phyloP scores from a whole-genome alignment of 495 filamentous ascomycete genomes.

The Thermothielavioides terrestris region DNA sequence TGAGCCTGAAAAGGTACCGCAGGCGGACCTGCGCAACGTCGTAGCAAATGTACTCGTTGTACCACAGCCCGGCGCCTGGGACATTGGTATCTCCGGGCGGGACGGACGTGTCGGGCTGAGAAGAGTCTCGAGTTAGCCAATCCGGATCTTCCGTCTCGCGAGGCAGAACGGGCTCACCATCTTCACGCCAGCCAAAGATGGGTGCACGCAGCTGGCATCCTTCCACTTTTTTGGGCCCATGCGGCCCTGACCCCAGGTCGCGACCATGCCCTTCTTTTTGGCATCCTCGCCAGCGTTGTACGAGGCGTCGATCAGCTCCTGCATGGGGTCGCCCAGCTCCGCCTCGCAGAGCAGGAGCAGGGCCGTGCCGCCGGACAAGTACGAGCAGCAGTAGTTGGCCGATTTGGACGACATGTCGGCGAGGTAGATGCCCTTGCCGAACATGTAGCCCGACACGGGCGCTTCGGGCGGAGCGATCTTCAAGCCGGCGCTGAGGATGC shows the following conservation, averaged over 20 bases:
- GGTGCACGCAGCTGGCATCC: conserved; percentile 59
- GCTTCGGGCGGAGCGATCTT: conserved; percentile 82
- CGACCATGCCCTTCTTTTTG: conserved; percentile 47
- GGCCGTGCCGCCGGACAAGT: conserved; percentile 38
- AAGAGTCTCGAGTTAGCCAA: conserved; percentile 11
- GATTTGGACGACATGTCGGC: conserved; percentile 71
- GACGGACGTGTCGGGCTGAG: conserved; percentile 40
- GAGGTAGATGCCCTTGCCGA: conserved; percentile 85
- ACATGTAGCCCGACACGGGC: conserved; percentile 67
- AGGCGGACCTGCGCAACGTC: conserved; percentile 69
- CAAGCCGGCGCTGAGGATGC: conserved; percentile 75
- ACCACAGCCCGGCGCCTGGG: conserved; percentile 32
- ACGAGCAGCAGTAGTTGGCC: conserved; percentile 62
- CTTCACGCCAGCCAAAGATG: conserved; percentile 51
- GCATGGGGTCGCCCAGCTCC: conserved; percentile 65
- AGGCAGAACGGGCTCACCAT: conserved; percentile 40
- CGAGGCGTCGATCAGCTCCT: conserved; percentile 42
- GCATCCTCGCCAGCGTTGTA: conserved; percentile 57
- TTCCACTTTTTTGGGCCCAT: conserved; percentile 61
- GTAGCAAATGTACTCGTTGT: conserved; percentile 75
- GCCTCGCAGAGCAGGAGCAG: conserved; percentile 69
- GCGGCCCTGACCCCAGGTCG: conserved; percentile 57
- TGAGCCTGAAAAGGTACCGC: conserved; percentile 65
- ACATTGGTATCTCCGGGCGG: conserved; percentile 32
- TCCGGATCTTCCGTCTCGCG: neutral